Evolutionary conservation across 805 yeast genomes (phyloP).

Genomic region (Ogataea nonfermentans): DNA sequence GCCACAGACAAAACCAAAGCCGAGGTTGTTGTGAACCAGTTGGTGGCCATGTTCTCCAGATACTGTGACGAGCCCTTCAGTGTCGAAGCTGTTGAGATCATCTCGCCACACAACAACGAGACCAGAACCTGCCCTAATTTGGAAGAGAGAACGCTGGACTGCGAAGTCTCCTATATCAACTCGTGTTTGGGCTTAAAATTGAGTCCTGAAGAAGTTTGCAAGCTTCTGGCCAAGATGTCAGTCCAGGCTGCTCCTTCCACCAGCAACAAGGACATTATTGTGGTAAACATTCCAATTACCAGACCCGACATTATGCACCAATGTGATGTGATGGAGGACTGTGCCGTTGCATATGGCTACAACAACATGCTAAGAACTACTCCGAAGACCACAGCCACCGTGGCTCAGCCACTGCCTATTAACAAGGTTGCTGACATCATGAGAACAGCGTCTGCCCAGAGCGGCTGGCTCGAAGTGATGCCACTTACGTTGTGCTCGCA

Average conservation of each 20-base stretch:
- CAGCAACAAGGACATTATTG: conserved; percentile 47
- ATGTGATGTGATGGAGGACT: conserved; percentile 98
- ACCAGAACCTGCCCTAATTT: conserved; percentile 76
- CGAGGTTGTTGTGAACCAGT: conserved; percentile 85
- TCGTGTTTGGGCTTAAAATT: conserved; percentile 86
- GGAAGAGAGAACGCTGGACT: conserved; percentile 62
- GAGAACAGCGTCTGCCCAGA: conserved; percentile 86
- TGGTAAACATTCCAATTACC: conserved; percentile 83
- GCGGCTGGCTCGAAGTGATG: conserved; percentile 95
- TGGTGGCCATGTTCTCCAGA: conserved; percentile 94
- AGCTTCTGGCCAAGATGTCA: conserved; percentile 77
- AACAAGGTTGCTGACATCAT: conserved; percentile 89
- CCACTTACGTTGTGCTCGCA: conserved; percentile 95
- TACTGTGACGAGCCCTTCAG: conserved; percentile 80
- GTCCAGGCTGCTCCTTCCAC: conserved; percentile 57
- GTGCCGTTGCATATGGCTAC: conserved; percentile 94
- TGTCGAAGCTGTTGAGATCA: conserved; percentile 85
- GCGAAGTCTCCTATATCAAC: conserved; percentile 83
- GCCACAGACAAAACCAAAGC: conserved; percentile 95
- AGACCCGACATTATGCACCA: conserved; percentile 95
- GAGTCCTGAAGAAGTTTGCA: conserved; percentile 62
- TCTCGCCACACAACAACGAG: conserved; percentile 76
- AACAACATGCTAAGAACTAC: conserved; percentile 78
- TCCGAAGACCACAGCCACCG: conserved; percentile 73
- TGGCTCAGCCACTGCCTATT: conserved; percentile 85